Base-by-base conservation (phyloP, 2,329 filamentous ascomycete genomes). In the Epichloe amarillans region DNA sequence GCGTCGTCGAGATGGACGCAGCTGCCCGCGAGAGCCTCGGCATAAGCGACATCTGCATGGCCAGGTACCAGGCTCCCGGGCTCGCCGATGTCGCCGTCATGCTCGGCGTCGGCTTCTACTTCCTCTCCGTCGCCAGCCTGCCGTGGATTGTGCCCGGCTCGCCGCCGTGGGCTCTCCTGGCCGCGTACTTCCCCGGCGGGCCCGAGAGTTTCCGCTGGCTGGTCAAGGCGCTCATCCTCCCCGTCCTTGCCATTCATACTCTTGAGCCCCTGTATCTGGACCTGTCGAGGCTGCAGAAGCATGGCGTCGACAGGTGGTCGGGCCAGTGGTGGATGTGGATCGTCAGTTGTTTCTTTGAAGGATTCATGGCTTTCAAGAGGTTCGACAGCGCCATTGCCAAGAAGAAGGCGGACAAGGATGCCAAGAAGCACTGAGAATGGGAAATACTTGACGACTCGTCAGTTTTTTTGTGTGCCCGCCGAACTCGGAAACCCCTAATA, bases 1-100 rank as follows among this genome's bases (percentile, higher is more conserved):
- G 86, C 48, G 71, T 91, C 40, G 80, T 94, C 46, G 79, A 82
- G 48, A 86, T 96, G 80, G 64, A 77, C 66, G 56, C 80, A 70
- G 62, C 64, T 61, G 62, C 77, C 57, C 74, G 84, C 36, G 58
- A 69, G 35, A 75, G 68, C 1, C 77, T 95, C 12, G 80, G 77
- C 15, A 72, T 84, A 49, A 58, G 76, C 72, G 59, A 71, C 60
- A 60, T 73, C 38, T 62, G 61, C 50, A 60, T 79, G 54, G 62
- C 61, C 5, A 53, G 56, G 40, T 82, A 72, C 58, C 54, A 61
- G 8, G 55, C 62, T 0, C 74, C 76, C 0, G 54, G 60, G 4
- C 67, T 69, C 1, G 56, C 71, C 14, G 78, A 83, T 39, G 59
- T 72, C 6, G 59, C 77, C 19, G 69, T 81, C 44, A 79, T 86